Conservation (phyloP, 768 basidiomycete genomes). For the Suillus hirtellus region DNA sequence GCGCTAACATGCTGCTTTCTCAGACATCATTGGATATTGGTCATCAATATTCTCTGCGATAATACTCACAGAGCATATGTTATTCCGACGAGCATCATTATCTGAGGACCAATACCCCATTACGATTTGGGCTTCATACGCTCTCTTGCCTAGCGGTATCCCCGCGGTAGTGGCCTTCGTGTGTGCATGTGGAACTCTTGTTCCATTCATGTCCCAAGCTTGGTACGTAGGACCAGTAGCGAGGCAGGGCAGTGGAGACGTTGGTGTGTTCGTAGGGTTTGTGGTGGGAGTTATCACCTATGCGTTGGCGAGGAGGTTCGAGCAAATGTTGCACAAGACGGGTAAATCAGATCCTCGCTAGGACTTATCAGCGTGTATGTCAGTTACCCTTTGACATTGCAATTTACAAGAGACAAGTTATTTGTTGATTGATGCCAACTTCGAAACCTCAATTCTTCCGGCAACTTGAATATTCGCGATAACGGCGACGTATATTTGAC, state of each 20-base stretch:
- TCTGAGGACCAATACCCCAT: not conserved
- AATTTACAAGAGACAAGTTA: not conserved
- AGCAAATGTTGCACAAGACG: not conserved
- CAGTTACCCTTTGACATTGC: not conserved
- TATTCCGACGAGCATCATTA: not conserved
- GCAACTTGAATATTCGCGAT: not conserved
- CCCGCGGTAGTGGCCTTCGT: not conserved
- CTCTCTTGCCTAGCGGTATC: not conserved
- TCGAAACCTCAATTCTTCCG: not conserved
- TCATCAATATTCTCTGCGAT: not conserved
- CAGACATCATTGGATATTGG: not conserved
- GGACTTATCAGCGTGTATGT: not conserved
- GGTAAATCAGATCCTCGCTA: not conserved
- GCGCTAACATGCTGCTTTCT: not conserved
- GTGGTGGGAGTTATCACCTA: not conserved
- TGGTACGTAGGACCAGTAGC: slow-evolving; percentile 1
- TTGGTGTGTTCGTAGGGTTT: not conserved
- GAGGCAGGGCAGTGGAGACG: not conserved
- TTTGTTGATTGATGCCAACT: not conserved
- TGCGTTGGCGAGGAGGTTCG: not conserved
- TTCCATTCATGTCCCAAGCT: not conserved
- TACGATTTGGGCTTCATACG: not conserved
- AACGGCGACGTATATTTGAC: not conserved
- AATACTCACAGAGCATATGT: not conserved
- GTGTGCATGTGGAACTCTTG: not conserved